Base-by-base conservation (phyloP, 768 basidiomycete species). In the Pleurotus citrinopileatus region DNA sequence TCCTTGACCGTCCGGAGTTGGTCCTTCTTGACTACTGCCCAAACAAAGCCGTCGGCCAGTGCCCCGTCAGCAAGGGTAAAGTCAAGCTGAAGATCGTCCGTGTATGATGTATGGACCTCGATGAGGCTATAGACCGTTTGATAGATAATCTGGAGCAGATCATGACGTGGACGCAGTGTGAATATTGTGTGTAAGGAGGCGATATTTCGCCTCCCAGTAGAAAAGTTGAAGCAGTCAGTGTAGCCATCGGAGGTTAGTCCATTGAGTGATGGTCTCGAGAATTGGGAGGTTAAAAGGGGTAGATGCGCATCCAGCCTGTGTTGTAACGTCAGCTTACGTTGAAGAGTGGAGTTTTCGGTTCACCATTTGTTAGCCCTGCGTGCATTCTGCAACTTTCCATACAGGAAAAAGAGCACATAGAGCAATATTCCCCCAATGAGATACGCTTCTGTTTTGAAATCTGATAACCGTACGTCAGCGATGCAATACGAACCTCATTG, bases 201-300 rank as follows among this genome's bases (percentile, higher is more conserved):
- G 53, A 94, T 65, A 59, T 82, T 84, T 55, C 89, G 87, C 56
- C 94, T 76, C 52, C 94, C 94, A 2, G 93, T 94, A 37, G 91
- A 91, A 71, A 89, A 97, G 64, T 79, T 78, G 74, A 92, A 90
- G 65, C 84, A 89, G 71, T 93, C 91, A 2, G 84, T 77, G 61
- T 86, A 75, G 17, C 91, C 91, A 61, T 94, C 92, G 36, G 75
- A 53, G 28, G 77, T 76, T 45, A 88, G 69, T 8, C 81, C 82
- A 3, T 71, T 71, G 29, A 73, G 74, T 7, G 77, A 73, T 1
- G 91, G 87, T 42, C 73, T 78, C 9, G 90, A 84, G 73, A 97
- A 97, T 67, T 96, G 92, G 29, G 78, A 68, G 42, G 76, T 66
- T 55, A 88, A 79, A 59, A 90, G 66, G 6, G 77, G 69, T 20